These are phyloP conservation scores for Cadophora gregata DNA, from an alignment of 2,329 filamentous ascomycete species.

Conservation along the genomic window DNA sequence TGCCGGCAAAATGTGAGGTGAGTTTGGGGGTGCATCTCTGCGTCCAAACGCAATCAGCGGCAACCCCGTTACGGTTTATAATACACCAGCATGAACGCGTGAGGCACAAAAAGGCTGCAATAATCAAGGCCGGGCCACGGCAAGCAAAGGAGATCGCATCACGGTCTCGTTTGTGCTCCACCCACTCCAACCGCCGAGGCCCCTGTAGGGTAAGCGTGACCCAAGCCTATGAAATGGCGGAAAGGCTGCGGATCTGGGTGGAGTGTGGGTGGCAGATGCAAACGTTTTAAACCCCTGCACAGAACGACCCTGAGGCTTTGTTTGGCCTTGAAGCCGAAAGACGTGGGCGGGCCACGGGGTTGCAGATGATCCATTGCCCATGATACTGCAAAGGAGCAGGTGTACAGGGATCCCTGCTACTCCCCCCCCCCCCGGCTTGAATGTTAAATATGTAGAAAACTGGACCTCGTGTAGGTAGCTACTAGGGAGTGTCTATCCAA, in stretches of 20 bases:
- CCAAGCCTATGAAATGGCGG: slow-evolving; percentile 9
- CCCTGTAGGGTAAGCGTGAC: slow-evolving; percentile 8
- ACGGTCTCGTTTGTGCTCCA: not conserved
- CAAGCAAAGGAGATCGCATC: slow-evolving; percentile 13
- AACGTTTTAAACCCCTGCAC: slow-evolving; percentile 39
- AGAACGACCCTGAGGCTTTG: slow-evolving; percentile 30
- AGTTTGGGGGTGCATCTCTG: slow-evolving; percentile 3
- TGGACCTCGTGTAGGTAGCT: too few species aligned
- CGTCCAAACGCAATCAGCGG: slow-evolving; percentile 24
- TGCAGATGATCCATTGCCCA: slow-evolving; percentile 31
- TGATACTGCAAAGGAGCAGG: slow-evolving; percentile 19
- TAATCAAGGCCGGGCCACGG: slow-evolving; percentile 18
- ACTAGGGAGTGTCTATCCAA: too few species aligned
- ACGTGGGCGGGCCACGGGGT: slow-evolving; percentile 29
- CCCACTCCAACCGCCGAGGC: slow-evolving; percentile 7
- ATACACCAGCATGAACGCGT: slow-evolving; percentile 31
- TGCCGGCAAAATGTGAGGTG: slow-evolving; percentile 12
- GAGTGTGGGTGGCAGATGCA: slow-evolving; percentile 27
- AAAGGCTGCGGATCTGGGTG: slow-evolving; percentile 19
- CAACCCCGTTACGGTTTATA: slow-evolving; percentile 33
- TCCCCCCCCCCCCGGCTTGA: too few species aligned
- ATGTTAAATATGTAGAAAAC: too few species aligned
- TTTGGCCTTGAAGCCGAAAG: slow-evolving; percentile 33
- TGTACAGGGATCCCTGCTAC: slow-evolving; percentile 13
- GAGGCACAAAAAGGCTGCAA: slow-evolving; percentile 23